Conservation (phyloP, 2,329 filamentous ascomycete species). For the Apiospora kogelbergensis region DNA sequence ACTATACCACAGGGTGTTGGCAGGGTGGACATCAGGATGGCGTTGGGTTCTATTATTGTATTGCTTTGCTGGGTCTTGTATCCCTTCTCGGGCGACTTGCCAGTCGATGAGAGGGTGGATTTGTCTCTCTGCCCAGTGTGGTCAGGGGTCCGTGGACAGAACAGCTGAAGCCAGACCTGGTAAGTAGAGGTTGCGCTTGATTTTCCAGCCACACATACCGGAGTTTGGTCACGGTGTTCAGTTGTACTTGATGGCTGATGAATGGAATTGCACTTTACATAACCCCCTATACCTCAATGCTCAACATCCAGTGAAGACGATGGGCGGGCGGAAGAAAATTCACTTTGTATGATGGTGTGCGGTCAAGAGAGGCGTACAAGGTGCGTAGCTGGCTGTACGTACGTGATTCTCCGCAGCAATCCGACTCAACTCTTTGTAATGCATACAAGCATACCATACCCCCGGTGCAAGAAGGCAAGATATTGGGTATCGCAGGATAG, state of each 20-base stretch:
- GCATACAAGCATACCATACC: neutral
- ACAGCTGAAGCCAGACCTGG: neutral
- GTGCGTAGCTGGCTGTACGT: neutral
- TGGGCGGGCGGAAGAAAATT: no score
- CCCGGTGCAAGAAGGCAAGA: neutral
- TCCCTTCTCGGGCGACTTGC: neutral
- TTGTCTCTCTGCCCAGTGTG: neutral
- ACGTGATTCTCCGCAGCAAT: neutral
- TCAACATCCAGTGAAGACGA: neutral
- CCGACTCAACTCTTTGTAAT: neutral
- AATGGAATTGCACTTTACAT: neutral
- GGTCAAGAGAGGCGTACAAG: neutral
- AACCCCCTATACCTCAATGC: neutral
- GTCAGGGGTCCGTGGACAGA: neutral
- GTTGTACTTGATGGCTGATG: neutral
- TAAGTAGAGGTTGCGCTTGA: neutral
- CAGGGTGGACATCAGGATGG: neutral
- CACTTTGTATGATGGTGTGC: neutral
- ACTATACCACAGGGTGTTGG: conserved; percentile 4
- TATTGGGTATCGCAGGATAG: neutral
- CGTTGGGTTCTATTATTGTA: conserved; percentile 8
- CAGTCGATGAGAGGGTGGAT: neutral
- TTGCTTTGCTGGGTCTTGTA: conserved; percentile 5
- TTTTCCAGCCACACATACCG: neutral
- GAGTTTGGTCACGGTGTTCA: neutral